These are phyloP conservation scores for Cercospora janseana DNA, from an alignment of 2,329 filamentous ascomycete species.

Conservation along the genomic window DNA sequence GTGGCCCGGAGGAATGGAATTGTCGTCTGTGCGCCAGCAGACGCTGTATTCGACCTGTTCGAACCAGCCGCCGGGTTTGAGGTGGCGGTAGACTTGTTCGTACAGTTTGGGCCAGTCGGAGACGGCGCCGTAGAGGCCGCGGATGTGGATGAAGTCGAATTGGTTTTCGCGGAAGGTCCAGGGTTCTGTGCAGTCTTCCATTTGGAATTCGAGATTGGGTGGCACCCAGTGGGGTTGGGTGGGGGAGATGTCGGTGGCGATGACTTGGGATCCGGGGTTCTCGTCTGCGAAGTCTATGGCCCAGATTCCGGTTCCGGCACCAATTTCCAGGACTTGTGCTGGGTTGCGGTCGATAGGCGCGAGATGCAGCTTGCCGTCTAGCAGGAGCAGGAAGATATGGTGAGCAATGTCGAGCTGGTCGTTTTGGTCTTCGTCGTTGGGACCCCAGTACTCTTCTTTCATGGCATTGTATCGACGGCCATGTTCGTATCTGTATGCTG, in stretches of 20 bases:
- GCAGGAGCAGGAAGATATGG: slow-evolving; percentile 40
- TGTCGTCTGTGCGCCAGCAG: slow-evolving; percentile 16
- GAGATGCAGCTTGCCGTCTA: slow-evolving; percentile 37
- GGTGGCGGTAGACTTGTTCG: slow-evolving; percentile 12
- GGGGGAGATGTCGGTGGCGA: slow-evolving; percentile 41
- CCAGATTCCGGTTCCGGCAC: slow-evolving; percentile 48
- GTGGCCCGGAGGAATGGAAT: slow-evolving; percentile 39
- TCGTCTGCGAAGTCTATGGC: slow-evolving; percentile 38
- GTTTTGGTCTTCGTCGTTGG: slow-evolving; percentile 36
- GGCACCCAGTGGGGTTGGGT: slow-evolving; percentile 30
- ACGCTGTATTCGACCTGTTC: slow-evolving; percentile 30
- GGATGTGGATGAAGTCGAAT: slow-evolving; percentile 48
- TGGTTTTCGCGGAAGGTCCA: slow-evolving; percentile 42
- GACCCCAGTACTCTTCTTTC: slow-evolving; percentile 36
- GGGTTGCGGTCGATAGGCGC: slow-evolving; percentile 39
- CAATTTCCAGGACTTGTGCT: slow-evolving; percentile 43
- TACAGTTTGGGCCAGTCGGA: slow-evolving; percentile 41
- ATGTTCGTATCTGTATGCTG: slow-evolving; percentile 35
- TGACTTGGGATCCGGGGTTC: slow-evolving; percentile 35
- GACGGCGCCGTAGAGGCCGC: slow-evolving; percentile 48
- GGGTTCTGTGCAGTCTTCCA: slow-evolving; percentile 43
- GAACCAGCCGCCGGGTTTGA: slow-evolving; percentile 14
- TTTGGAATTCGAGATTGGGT: slow-evolving; percentile 45
- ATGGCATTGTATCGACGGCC: slow-evolving; percentile 38
- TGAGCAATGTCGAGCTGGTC: slow-evolving; percentile 45